These are phyloP conservation scores for Colletotrichum spaethianum DNA, from an alignment of 2,329 filamentous ascomycete species.

Conservation along the genomic window DNA sequence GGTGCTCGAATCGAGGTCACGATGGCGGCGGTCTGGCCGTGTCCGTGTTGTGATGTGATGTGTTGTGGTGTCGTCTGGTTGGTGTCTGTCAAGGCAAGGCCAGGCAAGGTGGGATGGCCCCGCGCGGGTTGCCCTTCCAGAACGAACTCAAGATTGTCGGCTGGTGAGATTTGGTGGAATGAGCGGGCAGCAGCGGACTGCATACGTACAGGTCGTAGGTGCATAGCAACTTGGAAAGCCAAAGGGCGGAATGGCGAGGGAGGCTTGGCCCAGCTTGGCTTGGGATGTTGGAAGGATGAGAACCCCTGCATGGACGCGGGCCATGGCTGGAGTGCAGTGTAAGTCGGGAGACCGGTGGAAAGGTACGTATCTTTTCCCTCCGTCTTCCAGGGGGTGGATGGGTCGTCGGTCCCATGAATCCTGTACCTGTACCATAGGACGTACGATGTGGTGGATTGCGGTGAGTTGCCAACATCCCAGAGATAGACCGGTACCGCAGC, in stretches of 20 bases:
- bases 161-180: conserved; percentile 5
- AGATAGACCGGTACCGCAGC: neutral
- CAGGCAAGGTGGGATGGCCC: neutral
- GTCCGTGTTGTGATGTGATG: neutral
- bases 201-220: neutral
- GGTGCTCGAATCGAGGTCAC: too few species aligned
- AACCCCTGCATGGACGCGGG: conserved; percentile 21
- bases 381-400: neutral
- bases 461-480: neutral
- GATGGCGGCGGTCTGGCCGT: neutral
- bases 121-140: neutral
- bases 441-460: too few species aligned
- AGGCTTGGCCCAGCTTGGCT: conserved; percentile 26
- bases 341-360: neutral
- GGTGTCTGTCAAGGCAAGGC: neutral
- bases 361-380: conserved; percentile 13
- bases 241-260: conserved; percentile 31
- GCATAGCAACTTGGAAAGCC: neutral
- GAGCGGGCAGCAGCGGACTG: conserved; percentile 8
- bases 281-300: conserved; percentile 37
- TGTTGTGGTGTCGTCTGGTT: neutral
- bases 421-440: too few species aligned
- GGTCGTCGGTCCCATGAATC: too few species aligned
- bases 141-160: too few species aligned
- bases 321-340: neutral